Evolutionary conservation across 176 grass and related monocot genomes (phyloP).

Genomic region (Calamus simplicifolius): DNA sequence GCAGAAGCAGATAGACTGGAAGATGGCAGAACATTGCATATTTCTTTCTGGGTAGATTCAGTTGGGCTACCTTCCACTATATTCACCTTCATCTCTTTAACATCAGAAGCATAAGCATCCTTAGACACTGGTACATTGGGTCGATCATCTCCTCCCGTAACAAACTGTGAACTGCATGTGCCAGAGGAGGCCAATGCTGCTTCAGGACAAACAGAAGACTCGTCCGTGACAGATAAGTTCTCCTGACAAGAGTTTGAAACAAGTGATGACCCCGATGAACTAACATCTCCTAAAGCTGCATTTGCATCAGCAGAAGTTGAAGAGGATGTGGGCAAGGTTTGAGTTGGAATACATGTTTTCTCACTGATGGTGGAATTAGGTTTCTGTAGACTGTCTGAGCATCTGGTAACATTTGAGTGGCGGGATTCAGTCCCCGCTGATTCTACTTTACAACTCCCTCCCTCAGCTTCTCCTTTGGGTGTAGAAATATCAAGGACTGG

Average conservation of each 20-base stretch:
- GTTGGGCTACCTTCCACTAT: not conserved
- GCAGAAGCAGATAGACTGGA: not conserved
- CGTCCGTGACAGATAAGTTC: conserved; percentile 1
- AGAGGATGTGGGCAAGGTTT: not conserved
- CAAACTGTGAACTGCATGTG: conserved; percentile 11
- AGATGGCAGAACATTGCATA: not conserved
- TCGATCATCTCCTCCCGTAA: not conserved
- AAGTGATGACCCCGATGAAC: not conserved
- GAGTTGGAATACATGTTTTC: conserved; percentile 22
- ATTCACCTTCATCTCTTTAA: conserved; percentile 4
- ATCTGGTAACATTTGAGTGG: conserved; percentile 12
- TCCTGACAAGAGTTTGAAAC: not conserved
- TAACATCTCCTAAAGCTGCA: conserved; percentile 17
- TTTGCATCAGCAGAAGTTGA: conserved; percentile 5
- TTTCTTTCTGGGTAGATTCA: not conserved
- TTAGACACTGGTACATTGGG: not conserved
- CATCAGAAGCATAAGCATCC: conserved; percentile 2
- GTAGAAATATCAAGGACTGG: not conserved
- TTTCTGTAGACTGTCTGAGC: not conserved
- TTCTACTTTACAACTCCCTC: conserved; percentile 2
- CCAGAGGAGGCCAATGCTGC: conserved; percentile 5
- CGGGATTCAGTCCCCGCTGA: conserved; percentile 8
- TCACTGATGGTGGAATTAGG: conserved; percentile 18
- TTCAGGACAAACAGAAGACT: not conserved
- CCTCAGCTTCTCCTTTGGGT: not conserved